Conservation (phyloP, 768 basidiomycete genomes). For the Collybia sordida region DNA sequence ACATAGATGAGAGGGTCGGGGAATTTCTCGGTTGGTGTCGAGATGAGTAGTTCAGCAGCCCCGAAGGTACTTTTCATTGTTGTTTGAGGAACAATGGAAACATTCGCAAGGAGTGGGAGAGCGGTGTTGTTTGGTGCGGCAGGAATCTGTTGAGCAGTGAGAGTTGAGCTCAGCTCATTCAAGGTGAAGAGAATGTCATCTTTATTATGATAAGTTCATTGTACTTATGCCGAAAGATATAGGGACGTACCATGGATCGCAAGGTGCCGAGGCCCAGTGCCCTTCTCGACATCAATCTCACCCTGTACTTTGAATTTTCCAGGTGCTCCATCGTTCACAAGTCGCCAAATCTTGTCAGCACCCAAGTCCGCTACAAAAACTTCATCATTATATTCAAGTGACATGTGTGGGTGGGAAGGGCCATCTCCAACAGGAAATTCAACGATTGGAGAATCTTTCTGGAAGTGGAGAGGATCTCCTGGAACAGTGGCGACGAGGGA, state of each 20-base stretch:
- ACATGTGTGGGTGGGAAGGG: conserved; percentile 67
- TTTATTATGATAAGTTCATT: conserved; percentile 10
- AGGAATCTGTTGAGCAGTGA: conserved; percentile 52
- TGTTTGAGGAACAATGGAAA: conserved; percentile 41
- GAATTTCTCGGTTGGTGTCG: conserved; percentile 38
- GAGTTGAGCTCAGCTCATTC: conserved; percentile 51
- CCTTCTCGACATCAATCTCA: conserved; percentile 55
- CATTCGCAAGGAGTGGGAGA: conserved; percentile 41
- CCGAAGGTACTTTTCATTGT: conserved; percentile 40
- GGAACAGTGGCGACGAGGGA: conserved; percentile 37
- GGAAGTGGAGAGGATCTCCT: conserved; percentile 34
- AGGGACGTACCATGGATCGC: conserved; percentile 29
- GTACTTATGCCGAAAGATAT: neutral
- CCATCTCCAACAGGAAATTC: conserved; percentile 46
- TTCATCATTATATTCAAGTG: conserved; percentile 52
- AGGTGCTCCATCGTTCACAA: conserved; percentile 40
- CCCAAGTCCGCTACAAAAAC: conserved; percentile 69
- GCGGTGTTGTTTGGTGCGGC: conserved; percentile 48
- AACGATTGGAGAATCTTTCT: conserved; percentile 35
- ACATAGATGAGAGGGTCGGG: conserved; percentile 49
- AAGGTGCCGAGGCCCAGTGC: conserved; percentile 65
- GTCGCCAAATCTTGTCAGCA: conserved; percentile 67
- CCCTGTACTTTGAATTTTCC: conserved; percentile 57
- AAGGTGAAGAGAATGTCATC: conserved; percentile 50
- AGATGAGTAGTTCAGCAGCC: conserved; percentile 55